phyloP scores from a whole-genome alignment of 345 rosid species.

The Murraya koenigii region DNA sequence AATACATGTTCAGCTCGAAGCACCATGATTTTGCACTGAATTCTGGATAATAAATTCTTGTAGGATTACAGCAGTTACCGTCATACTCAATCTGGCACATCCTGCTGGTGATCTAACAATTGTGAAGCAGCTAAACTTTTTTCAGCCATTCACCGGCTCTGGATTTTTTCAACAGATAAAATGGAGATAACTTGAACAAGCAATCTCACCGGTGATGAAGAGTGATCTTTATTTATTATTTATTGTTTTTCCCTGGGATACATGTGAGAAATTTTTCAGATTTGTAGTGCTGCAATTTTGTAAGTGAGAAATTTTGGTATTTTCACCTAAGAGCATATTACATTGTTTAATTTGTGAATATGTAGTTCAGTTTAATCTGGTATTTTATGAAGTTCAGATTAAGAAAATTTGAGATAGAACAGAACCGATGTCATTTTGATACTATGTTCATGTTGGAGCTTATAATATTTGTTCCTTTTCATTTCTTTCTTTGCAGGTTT shows the following conservation, averaged over 20 bases:
- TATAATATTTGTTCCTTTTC: neutral
- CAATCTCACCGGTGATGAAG: neutral
- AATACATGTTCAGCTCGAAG: neutral
- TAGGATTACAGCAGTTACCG: neutral
- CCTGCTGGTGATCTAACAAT: neutral
- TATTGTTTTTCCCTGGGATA: neutral
- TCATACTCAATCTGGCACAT: neutral
- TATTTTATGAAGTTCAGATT: neutral
- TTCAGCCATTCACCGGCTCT: neutral
- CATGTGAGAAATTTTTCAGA: neutral
- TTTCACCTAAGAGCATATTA: neutral
- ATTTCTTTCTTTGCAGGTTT: neutral
- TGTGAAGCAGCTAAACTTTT: neutral
- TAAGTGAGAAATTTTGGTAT: neutral
- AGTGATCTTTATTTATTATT: neutral
- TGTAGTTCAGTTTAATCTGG: neutral
- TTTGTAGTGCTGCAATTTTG: neutral
- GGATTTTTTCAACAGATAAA: neutral
- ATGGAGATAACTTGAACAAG: neutral
- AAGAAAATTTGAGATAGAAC: neutral
- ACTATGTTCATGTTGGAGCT: too few species aligned
- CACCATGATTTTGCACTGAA: neutral
- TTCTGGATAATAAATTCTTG: neutral
- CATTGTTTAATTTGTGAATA: conserved; percentile 2
- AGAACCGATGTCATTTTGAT: neutral